Evolutionary conservation across 768 basidiomycete genomes (phyloP).

Genomic region (Naganishia vishniacii): DNA sequence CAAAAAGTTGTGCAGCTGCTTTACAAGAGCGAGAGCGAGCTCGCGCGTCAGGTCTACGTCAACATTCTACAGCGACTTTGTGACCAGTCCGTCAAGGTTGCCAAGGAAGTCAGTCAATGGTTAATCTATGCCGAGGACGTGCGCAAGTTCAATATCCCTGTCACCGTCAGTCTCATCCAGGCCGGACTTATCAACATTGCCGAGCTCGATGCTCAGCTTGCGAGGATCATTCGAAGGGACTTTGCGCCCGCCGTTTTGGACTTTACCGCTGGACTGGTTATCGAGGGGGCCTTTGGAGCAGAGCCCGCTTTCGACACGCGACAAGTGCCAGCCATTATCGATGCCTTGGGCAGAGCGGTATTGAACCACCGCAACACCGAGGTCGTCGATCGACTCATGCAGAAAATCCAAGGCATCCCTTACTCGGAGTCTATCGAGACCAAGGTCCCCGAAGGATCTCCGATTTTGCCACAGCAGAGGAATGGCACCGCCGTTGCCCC

Average conservation of each 20-base stretch:
- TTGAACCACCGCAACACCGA: constrained; percentile 67
- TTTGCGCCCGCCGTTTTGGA: constrained; percentile 69
- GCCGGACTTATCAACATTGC: constrained; percentile 70
- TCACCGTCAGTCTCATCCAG: constrained; percentile 79
- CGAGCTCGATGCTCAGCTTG: constrained; percentile 83
- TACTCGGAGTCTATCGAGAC: neutral
- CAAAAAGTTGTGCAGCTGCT: constrained; percentile 94
- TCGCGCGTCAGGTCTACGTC: constrained; percentile 90
- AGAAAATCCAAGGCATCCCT: constrained; percentile 3
- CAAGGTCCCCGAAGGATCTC: constrained; percentile 5
- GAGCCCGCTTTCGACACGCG: constrained; percentile 68
- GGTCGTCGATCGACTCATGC: constrained; percentile 1
- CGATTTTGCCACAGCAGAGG: neutral
- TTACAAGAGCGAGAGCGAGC: constrained; percentile 77
- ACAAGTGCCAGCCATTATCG: constrained; percentile 73
- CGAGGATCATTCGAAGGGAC: constrained; percentile 73
- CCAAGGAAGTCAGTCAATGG: constrained; percentile 95
- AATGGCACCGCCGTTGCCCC: constrained; percentile 25
- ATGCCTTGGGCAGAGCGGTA: constrained; percentile 68
- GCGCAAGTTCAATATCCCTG: constrained; percentile 91
- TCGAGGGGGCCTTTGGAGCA: constrained; percentile 76
- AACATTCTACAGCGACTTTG: constrained; percentile 83
- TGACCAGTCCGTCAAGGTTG: constrained; percentile 80
- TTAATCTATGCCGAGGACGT: constrained; percentile 93
- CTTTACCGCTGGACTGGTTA: constrained; percentile 75